Evolutionary conservation across 139 green algal species (phyloP).

Genomic region (Haematococcus lacustris): DNA sequence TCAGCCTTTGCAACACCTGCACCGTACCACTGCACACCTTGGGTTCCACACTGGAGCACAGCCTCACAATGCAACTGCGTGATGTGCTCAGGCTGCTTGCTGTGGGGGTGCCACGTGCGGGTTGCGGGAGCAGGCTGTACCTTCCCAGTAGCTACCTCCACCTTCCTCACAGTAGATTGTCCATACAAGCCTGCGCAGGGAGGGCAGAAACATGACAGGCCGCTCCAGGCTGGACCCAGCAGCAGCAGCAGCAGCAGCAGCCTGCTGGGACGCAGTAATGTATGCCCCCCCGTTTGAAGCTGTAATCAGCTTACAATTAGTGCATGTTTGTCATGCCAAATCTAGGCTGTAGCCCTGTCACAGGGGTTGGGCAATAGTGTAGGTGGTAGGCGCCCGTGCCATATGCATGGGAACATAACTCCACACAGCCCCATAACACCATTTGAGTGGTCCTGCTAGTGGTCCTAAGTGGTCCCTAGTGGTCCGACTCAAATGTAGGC

Average conservation of each 20-base stretch:
- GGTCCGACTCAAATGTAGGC: no score
- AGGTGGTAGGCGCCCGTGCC: no score
- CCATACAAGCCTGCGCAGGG: slow-evolving; percentile 60
- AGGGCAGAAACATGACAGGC: background rate
- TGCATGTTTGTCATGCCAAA: background rate
- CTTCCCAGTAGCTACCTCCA: slow-evolving; percentile 52
- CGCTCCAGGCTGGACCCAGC: no score
- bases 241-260: background rate
- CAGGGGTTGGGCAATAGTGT: no score
- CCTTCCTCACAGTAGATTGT: slow-evolving; percentile 55
- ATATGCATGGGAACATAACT: no score
- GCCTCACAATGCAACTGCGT: background rate
- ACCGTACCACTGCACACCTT: background rate
- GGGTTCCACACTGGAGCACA: background rate
- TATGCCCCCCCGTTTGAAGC: background rate
- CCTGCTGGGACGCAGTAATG: background rate
- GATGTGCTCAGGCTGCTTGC: background rate
- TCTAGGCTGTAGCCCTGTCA: no score
- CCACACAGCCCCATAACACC: no score
- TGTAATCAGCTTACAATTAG: background rate
- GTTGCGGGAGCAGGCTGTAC: slow-evolving; percentile 23
- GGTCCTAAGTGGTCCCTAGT: no score
- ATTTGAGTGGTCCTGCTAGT: no score
- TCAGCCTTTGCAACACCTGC: background rate
- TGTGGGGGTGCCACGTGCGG: background rate